A percentile compares a stretch with the other conserved stretches of the same genome.
phyloP scores from a whole-genome alignment of 1,284 basidiomycete genomes.

The Bondarzewia mesenterica region DNA sequence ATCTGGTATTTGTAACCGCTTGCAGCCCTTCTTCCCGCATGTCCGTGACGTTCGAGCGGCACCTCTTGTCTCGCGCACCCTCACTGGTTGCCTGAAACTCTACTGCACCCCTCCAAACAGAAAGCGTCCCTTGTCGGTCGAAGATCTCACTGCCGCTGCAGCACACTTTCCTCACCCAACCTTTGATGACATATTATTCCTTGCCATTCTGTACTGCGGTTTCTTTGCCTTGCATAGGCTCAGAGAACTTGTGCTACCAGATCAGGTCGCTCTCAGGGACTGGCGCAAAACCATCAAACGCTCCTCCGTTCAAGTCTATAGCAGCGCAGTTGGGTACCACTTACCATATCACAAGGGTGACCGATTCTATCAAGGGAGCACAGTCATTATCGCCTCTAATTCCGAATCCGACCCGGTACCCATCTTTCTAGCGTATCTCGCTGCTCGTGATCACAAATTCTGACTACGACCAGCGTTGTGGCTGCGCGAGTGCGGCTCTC shows the following conservation, averaged over 20 bases:
- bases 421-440: slow-evolving; percentile 10
- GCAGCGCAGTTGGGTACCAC: slow-evolving; percentile 11
- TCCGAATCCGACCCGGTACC: not conserved
- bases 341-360: slow-evolving; percentile 27
- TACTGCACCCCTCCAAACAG: slow-evolving; percentile 10
- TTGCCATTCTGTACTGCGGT: slow-evolving; percentile 17
- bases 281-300: slow-evolving; percentile 16
- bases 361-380: slow-evolving; percentile 19
- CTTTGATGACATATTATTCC: slow-evolving; percentile 25
- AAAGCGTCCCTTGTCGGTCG: slow-evolving; percentile 20
- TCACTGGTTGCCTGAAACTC: slow-evolving; percentile 23
- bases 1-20: slow-evolving; percentile 28
- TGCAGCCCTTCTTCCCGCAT: slow-evolving; percentile 29
- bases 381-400: slow-evolving; percentile 12
- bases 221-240: slow-evolving; percentile 25
- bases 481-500: slow-evolving; percentile 10
- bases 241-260: slow-evolving; percentile 21
- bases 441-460: slow-evolving; percentile 12
- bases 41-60: slow-evolving; percentile 17
- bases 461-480: slow-evolving; percentile 13
- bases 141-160: slow-evolving; percentile 10
- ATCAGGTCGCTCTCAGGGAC: slow-evolving; percentile 12
- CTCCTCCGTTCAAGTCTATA: slow-evolving; percentile 7
- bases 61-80: slow-evolving; percentile 22
- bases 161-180: not conserved